These are phyloP conservation scores for Hyaloscypha bicolor DNA, from an alignment of 495 filamentous ascomycete species.

Conservation along the genomic window DNA sequence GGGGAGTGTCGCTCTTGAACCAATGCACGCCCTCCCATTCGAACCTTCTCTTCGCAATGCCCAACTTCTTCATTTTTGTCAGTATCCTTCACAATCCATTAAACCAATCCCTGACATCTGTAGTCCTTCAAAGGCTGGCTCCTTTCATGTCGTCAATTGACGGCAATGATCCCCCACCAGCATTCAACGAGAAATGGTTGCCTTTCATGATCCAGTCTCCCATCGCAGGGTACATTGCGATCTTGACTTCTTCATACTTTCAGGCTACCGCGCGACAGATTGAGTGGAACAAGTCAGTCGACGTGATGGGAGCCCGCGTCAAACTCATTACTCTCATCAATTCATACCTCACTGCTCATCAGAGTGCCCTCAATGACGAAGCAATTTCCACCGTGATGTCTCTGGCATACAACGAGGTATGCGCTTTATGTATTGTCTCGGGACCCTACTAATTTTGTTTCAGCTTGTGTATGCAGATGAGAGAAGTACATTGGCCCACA, in stretches of 20 bases:
- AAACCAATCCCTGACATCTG: conserved; percentile 5
- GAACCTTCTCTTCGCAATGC: conserved; percentile 26
- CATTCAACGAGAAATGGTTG: conserved; percentile 20
- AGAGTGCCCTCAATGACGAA: conserved; percentile 37
- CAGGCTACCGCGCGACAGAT: conserved; percentile 17
- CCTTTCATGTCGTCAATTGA: conserved; percentile 29
- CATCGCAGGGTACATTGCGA: conserved; percentile 16
- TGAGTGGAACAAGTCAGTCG: conserved; percentile 23
- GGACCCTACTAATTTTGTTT: not conserved
- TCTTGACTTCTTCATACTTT: conserved; percentile 27
- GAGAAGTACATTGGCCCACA: conserved; percentile 25
- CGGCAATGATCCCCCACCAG: conserved; percentile 10
- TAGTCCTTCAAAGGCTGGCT: conserved; percentile 19
- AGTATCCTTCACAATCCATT: not conserved
- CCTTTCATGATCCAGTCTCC: conserved; percentile 27
- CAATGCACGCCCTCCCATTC: conserved; percentile 22
- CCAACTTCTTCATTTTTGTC: conserved; percentile 30
- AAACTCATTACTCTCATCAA: conserved; percentile 37
- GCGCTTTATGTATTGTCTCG: not conserved
- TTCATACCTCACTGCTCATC: conserved; percentile 36
- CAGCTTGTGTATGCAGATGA: conserved; percentile 28
- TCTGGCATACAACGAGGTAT: conserved; percentile 43
- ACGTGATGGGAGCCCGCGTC: conserved; percentile 16
- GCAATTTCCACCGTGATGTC: conserved; percentile 42
- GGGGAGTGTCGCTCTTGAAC: conserved; percentile 16